Evolutionary conservation across 768 basidiomycete genomes (phyloP).

Genomic region (Coprinopsis sp.): DNA sequence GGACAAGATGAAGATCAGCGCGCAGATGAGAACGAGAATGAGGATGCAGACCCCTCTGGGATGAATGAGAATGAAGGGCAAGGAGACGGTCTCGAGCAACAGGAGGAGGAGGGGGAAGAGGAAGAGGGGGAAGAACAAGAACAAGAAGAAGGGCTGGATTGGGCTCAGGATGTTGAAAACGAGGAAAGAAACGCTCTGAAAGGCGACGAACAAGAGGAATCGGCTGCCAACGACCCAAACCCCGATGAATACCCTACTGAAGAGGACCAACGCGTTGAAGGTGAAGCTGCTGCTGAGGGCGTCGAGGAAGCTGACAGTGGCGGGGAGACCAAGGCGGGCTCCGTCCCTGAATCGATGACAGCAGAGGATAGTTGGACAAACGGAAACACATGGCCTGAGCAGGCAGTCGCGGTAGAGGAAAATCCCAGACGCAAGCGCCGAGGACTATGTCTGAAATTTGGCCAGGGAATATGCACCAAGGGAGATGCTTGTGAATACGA

Average conservation of each 20-base stretch:
- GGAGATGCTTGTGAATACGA: not conserved
- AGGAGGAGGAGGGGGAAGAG: not conserved
- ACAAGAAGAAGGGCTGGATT: not conserved
- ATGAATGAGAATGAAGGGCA: too few species aligned
- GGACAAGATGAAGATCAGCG: too few species aligned
- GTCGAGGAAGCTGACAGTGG: constrained; percentile 1
- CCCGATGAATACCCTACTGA: too few species aligned
- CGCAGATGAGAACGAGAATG: not conserved
- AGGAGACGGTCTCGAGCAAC: too few species aligned
- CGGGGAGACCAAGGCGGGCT: constrained; percentile 10
- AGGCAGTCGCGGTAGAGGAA: too few species aligned
- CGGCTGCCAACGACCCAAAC: not conserved
- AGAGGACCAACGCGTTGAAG: too few species aligned
- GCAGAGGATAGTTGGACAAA: too few species aligned
- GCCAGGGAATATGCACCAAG: not conserved
- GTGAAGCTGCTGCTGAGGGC: not conserved
- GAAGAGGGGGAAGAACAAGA: not conserved
- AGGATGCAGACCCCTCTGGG: not conserved
- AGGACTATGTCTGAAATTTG: not conserved
- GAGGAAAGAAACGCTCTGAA: not conserved
- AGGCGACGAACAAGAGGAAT: not conserved
- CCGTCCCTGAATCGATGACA: constrained; percentile 31
- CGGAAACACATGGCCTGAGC: too few species aligned
- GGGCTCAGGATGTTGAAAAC: not conserved
- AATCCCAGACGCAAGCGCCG: constrained; percentile 2